phyloP scores from a whole-genome alignment of 192 early-diverging fungal genomes.

The Coemansia sp. region DNA sequence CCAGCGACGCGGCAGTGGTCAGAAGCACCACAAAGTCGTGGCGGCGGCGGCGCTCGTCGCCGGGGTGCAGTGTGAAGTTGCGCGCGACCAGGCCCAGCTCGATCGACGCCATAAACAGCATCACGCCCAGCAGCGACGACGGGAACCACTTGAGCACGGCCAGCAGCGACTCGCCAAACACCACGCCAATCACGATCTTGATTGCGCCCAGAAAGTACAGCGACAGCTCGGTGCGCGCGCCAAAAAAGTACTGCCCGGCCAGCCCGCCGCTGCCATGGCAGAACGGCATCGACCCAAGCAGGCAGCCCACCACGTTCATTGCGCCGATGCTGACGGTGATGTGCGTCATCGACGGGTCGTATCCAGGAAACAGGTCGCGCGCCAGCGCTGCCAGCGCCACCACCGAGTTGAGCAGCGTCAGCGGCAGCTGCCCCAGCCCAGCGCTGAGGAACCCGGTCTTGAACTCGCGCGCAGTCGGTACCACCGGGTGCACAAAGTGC shows the following conservation, averaged over 20 bases:
- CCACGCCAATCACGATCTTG: slow-evolving; percentile 79
- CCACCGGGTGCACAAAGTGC: slow-evolving; percentile 60
- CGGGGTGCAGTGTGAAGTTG: slow-evolving; percentile 43
- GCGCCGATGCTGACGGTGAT: slow-evolving; percentile 67
- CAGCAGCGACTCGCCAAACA: slow-evolving; percentile 80
- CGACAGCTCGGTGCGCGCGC: slow-evolving; percentile 78
- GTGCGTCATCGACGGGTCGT: slow-evolving; percentile 48
- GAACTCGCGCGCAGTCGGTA: slow-evolving; percentile 67
- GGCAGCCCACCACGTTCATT: slow-evolving; percentile 79
- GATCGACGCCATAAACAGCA: slow-evolving; percentile 81
- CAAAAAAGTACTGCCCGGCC: slow-evolving; percentile 95
- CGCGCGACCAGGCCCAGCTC: slow-evolving; percentile 67
- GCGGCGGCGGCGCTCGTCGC: slow-evolving; percentile 31
- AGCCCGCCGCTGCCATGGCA: slow-evolving; percentile 86
- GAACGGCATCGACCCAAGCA: slow-evolving; percentile 77
- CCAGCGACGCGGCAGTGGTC: slow-evolving; percentile 65
- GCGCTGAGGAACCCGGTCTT: slow-evolving; percentile 74
- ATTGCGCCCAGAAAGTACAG: slow-evolving; percentile 72
- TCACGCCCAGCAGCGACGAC: slow-evolving; percentile 75
- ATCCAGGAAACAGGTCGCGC: slow-evolving; percentile 80
- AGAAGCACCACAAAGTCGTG: slow-evolving; percentile 72
- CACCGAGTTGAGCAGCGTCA: slow-evolving; percentile 85
- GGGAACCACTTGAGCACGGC: slow-evolving; percentile 74
- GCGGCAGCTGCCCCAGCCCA: slow-evolving; percentile 81
- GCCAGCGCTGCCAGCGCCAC: slow-evolving; percentile 74